Evolutionary conservation across 768 basidiomycete species (phyloP).

Genomic region (Lactarius hatsudake): DNA sequence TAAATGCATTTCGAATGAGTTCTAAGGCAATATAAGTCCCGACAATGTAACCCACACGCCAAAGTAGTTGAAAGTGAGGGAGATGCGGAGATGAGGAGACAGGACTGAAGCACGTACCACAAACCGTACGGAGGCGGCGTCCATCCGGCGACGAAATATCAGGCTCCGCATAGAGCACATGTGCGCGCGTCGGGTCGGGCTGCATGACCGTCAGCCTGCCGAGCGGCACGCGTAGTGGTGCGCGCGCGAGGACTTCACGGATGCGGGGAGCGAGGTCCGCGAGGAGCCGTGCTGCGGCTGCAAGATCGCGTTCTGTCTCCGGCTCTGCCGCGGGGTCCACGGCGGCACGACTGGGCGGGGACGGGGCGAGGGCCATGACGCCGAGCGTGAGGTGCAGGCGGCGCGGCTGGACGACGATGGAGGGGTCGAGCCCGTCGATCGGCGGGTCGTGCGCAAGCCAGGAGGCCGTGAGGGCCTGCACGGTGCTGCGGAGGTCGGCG

Average conservation of each 20-base stretch:
- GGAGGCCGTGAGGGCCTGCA: slow-evolving; percentile 33
- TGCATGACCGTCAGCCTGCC: slow-evolving; percentile 50
- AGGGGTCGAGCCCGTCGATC: slow-evolving; percentile 54
- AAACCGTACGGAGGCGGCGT: slow-evolving; percentile 36
- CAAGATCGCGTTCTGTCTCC: slow-evolving; percentile 24
- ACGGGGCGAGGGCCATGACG: slow-evolving; percentile 56
- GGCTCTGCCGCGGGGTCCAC: not conserved
- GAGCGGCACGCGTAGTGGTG: slow-evolving; percentile 41
- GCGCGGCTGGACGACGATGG: slow-evolving; percentile 53
- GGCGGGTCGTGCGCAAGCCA: slow-evolving; percentile 34
- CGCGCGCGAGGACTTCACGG: slow-evolving; percentile 38
- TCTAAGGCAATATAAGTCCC: slow-evolving; percentile 29
- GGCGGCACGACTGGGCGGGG: slow-evolving; percentile 13
- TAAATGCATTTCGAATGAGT: slow-evolving; percentile 34
- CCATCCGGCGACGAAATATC: slow-evolving; percentile 35
- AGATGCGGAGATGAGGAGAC: no score
- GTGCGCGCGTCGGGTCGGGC: slow-evolving; percentile 43
- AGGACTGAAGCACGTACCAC: slow-evolving; percentile 16
- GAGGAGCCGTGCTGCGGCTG: slow-evolving; percentile 31
- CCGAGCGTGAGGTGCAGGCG: slow-evolving; percentile 75
- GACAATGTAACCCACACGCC: no score
- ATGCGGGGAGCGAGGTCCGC: slow-evolving; percentile 38
- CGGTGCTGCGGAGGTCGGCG: slow-evolving; percentile 30
- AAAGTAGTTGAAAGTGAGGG: not conserved
- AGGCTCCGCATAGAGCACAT: slow-evolving; percentile 59